Evolutionary conservation across 495 filamentous ascomycete species (phyloP).

Genomic region (Tuber borchii): DNA sequence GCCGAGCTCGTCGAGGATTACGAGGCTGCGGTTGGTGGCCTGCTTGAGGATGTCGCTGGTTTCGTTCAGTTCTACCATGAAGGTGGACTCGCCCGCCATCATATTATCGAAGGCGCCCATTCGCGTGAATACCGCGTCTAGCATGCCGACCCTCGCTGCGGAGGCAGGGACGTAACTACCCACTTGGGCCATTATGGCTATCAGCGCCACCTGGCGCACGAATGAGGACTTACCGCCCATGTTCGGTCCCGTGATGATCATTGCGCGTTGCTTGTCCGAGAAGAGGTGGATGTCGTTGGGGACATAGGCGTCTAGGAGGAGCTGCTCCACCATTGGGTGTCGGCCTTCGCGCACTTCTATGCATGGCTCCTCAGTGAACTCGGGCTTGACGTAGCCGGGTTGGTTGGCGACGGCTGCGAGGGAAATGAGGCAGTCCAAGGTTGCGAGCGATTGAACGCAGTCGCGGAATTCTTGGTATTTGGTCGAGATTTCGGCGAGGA

Average conservation of each 20-base stretch:
- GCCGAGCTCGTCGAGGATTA: conserved; percentile 93
- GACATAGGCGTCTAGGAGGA: conserved; percentile 80
- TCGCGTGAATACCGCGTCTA: conserved; percentile 88
- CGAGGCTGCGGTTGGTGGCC: conserved; percentile 70
- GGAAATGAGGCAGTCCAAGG: conserved; percentile 83
- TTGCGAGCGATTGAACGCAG: conserved; percentile 75
- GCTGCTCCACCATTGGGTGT: conserved; percentile 94
- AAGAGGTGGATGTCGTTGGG: conserved; percentile 75
- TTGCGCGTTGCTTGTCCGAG: conserved; percentile 52
- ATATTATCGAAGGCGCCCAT: conserved; percentile 98
- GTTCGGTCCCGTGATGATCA: conserved; percentile 93
- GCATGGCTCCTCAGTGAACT: conserved; percentile 61
- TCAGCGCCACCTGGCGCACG: conserved; percentile 83
- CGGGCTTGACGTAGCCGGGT: conserved; percentile 84
- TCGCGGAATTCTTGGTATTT: conserved; percentile 87
- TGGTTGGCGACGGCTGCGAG: conserved; percentile 74
- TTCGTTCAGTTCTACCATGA: conserved; percentile 95
- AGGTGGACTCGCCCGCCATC: conserved; percentile 86
- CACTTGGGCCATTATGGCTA: conserved; percentile 89
- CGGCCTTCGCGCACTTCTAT: conserved; percentile 70
- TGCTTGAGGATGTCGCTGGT: conserved; percentile 83
- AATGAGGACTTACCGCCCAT: conserved; percentile 98
- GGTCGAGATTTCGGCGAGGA: conserved; percentile 65
- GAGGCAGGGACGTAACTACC: conserved; percentile 86
- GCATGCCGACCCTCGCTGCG: conserved; percentile 65